phyloP scores from a whole-genome alignment of 148 eudicot species.

The Gaultheria prostrata region DNA sequence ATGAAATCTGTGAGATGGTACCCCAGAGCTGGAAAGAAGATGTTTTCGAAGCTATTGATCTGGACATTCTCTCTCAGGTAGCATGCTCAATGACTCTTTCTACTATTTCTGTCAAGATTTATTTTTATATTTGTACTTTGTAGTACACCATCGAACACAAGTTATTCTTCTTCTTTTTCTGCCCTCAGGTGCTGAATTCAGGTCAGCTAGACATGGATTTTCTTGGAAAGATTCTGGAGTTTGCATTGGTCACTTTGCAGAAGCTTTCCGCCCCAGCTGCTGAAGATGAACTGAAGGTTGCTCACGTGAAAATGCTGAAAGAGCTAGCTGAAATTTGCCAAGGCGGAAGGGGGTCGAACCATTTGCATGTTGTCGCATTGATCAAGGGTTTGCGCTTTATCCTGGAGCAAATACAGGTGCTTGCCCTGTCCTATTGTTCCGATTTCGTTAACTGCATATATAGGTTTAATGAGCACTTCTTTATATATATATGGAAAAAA shows the following conservation, averaged over 20 bases:
- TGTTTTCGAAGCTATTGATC: conserved; percentile 63
- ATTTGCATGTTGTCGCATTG: conserved; percentile 53
- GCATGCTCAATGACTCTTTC: conserved; percentile 11
- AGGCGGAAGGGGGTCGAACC: conserved; percentile 36
- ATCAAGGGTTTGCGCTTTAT: conserved; percentile 85
- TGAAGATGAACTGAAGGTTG: conserved; percentile 60
- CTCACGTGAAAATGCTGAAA: conserved; percentile 52
- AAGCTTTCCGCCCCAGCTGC: conserved; percentile 86
- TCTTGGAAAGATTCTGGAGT: conserved; percentile 73
- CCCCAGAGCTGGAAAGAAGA: conserved; percentile 81
- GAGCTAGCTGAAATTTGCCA: conserved; percentile 62
- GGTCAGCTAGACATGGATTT: conserved; percentile 67
- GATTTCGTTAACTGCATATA: not conserved
- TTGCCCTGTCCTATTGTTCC: not conserved
- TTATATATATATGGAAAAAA: too few species aligned
- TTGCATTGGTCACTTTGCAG: conserved; percentile 62
- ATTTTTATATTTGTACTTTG: not conserved
- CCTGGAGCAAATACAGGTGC: conserved; percentile 81
- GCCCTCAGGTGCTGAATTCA: conserved; percentile 52
- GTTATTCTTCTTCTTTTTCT: not conserved
- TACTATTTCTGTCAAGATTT: not conserved
- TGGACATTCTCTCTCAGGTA: conserved; percentile 79
- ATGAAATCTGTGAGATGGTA: conserved; percentile 81
- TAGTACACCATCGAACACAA: not conserved
- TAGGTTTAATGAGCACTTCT: too few species aligned